Base-by-base conservation (phyloP, 306 rosid genomes). In the Vicia faba region DNA sequence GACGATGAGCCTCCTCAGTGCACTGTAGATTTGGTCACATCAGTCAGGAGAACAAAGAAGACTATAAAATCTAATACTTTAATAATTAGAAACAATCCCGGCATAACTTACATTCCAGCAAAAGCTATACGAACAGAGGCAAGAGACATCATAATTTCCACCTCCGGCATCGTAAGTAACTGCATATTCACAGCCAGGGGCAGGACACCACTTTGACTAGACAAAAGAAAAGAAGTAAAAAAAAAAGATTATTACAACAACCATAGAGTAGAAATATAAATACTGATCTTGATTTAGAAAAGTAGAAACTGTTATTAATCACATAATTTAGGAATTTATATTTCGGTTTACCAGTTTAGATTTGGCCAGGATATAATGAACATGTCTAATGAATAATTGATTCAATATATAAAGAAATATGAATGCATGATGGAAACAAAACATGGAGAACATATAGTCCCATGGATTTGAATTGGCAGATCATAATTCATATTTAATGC, bases 1-100 rank as follows among this genome's bases (percentile, higher is more conserved):
- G 98, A 68, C 97, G 97, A 68, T 93, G 98, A 76, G 95, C 98
- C 84, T 93, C 97, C 79, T 93, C 96, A 2, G 91, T 90, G 84
- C 98, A 93, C 88, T 84, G 75, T 26, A 59, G 63, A 68, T 59
- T 45, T 78, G 66, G 53, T 38, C 51, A 64, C 15, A 48, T 16
- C 33, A 72, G 71, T 57, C 56, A 29, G 51, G 53, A 66, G 39
- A 71, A 51, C 74, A 55, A 77, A 68, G 70, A 50, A 53, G 18
- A 58, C 53, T 46, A 56, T 49, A 46, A 61, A 33, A 51, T 26
- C 57, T 10, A 69, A 68, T 53, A 64, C 56, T 11, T 23, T 38
- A 54, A 57, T 12, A 48, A n/a, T 56, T 51, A 26, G 40, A 69
- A 66, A 67, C 33, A 73, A 40, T 18, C 20, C 23, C 4, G n/a